Evolutionary conservation across 2,329 filamentous ascomycete species (phyloP).

Genomic region (Colletotrichum lupini): DNA sequence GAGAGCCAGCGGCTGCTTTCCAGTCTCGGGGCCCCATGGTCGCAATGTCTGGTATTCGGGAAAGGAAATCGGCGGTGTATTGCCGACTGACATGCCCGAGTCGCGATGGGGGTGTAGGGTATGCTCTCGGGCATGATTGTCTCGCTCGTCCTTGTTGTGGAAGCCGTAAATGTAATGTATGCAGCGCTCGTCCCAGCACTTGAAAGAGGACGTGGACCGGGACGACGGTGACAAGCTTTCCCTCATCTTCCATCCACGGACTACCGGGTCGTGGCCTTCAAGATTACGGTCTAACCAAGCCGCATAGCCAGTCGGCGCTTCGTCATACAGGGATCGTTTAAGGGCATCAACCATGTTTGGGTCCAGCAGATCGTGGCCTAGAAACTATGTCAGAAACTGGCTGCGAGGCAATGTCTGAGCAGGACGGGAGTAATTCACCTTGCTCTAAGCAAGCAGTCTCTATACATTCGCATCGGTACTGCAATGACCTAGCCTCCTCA

Average conservation of each 20-base stretch:
- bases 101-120: slow-evolving; percentile 52
- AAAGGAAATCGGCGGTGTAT: slow-evolving; percentile 49
- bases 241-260: slow-evolving; percentile 52
- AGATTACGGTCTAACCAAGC: slow-evolving; percentile 66
- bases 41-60: slow-evolving; percentile 47
- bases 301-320: slow-evolving; percentile 59
- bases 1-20: slow-evolving; percentile 42
- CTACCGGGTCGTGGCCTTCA: slow-evolving; percentile 58
- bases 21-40: slow-evolving; percentile 46
- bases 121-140: slow-evolving; percentile 62
- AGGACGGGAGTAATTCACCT: slow-evolving; percentile 48
- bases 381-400: slow-evolving; percentile 23
- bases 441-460: slow-evolving; percentile 62
- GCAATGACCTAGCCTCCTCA: slow-evolving; percentile 67
- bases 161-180: slow-evolving; percentile 70
- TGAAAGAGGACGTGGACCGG: slow-evolving; percentile 56
- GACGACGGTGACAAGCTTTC: slow-evolving; percentile 48
- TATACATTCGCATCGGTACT: slow-evolving; percentile 70
- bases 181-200: slow-evolving; percentile 66
- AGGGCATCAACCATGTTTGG: slow-evolving; percentile 51
- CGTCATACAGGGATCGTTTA: slow-evolving; percentile 48
- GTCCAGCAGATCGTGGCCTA: slow-evolving; percentile 57
- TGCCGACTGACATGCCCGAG: slow-evolving; percentile 54
- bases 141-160: slow-evolving; percentile 59
- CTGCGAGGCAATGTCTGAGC: not conserved